Conservation (phyloP, 2,329 filamentous ascomycete species). For the Nothophoma quercina region DNA sequence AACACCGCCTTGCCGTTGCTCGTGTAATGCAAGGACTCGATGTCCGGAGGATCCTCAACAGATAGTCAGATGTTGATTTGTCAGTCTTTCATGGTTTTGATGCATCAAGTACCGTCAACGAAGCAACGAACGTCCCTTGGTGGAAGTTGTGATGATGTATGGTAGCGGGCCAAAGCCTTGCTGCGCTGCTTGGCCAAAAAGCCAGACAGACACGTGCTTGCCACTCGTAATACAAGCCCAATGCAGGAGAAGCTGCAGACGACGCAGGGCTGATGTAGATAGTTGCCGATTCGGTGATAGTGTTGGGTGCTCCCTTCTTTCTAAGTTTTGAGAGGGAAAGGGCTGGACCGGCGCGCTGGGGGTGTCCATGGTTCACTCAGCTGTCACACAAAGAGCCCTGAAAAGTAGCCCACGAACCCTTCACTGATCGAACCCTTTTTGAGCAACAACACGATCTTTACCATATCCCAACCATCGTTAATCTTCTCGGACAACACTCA, state of each 20-base stretch:
- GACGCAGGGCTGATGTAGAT: constrained; percentile 11
- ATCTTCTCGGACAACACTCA: not conserved
- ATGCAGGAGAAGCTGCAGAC: constrained; percentile 16
- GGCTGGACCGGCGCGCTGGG: not conserved
- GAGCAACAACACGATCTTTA: not conserved
- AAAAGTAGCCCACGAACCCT: not conserved
- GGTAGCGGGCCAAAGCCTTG: not conserved
- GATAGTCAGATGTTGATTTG: not conserved
- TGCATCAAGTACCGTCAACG: too few relatives aligned
- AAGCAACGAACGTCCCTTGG: too few relatives aligned
- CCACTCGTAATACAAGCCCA: not conserved
- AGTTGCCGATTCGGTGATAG: constrained; percentile 1
- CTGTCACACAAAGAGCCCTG: constrained; percentile 7
- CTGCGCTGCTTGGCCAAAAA: not conserved
- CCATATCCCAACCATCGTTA: not conserved
- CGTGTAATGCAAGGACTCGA: constrained; percentile 10
- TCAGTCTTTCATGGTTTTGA: too few relatives aligned
- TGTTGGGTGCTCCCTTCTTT: constrained; percentile 3
- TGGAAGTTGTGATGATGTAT: not conserved
- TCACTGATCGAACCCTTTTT: not conserved
- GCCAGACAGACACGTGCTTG: constrained; percentile 3
- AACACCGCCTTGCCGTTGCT: constrained; percentile 6
- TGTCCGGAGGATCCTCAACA: not conserved
- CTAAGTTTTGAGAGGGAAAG: not conserved
- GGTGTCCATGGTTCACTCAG: not conserved